A percentile compares a stretch with the other conserved stretches of the same genome.
phyloP scores from a whole-genome alignment of 352 stramenopile genomes.

The Globisporangium yorkense region DNA sequence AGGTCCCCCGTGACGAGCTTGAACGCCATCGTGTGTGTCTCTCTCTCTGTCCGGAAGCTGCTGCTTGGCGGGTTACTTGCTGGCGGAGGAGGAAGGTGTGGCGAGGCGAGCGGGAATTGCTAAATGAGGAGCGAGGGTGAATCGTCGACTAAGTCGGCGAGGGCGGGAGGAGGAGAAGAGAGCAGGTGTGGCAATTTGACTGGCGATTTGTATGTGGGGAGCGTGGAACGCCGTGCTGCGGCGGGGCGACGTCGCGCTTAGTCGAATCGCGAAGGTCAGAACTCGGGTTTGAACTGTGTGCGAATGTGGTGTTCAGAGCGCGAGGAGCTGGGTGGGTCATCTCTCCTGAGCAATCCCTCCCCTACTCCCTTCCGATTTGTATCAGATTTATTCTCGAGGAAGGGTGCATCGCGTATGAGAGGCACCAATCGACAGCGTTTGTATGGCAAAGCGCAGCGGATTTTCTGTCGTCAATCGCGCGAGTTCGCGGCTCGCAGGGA shows the following conservation, averaged over 20 bases:
- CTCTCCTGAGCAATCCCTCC: background rate
- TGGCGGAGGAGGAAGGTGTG: slow-evolving; percentile 2
- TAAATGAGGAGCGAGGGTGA: slow-evolving; percentile 9
- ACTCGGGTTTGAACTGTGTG: background rate
- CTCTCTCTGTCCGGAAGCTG: background rate
- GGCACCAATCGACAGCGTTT: too few species aligned
- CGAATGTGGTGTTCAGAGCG: background rate
- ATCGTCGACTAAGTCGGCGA: slow-evolving; percentile 15
- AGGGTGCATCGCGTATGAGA: too few species aligned
- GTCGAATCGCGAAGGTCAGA: background rate
- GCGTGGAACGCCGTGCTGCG: background rate
- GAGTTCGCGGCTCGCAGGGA: too few species aligned
- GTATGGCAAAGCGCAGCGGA: too few species aligned
- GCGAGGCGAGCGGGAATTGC: slow-evolving; percentile 6
- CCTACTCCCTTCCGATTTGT: too few species aligned
- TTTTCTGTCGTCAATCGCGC: too few species aligned
- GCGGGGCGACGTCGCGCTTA: background rate
- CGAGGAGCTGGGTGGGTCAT: background rate
- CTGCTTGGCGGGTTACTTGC: background rate
- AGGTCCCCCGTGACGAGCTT: slow-evolving; percentile 49
- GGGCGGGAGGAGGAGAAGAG: background rate
- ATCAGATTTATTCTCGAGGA: too few species aligned
- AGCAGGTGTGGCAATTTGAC: background rate
- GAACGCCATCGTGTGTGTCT: slow-evolving; percentile 24
- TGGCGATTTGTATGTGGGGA: background rate